Percentiles rank a stretch among this genome's conserved stretches.
Evolutionary conservation across 306 rosid species (phyloP).

Genomic region (Dryas drummondii): DNA sequence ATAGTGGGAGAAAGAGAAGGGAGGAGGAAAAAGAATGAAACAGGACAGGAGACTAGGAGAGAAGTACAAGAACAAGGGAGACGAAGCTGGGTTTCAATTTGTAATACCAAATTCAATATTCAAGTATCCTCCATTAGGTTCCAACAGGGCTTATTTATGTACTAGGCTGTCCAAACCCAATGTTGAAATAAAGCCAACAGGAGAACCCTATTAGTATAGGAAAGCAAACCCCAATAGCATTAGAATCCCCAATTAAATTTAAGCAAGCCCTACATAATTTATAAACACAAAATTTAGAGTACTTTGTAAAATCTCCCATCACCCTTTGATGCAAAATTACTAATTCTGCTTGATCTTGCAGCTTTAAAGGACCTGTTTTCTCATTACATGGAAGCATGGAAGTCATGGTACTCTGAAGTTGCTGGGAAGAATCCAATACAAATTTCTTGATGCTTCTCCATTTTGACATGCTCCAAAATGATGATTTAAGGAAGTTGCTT

Average conservation of each 20-base stretch:
- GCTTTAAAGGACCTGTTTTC: constrained; percentile 80
- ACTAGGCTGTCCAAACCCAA: neutral
- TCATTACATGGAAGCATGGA: constrained; percentile 92
- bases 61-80: neutral
- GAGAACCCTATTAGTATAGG: neutral
- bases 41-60: constrained; percentile 7
- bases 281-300: no score
- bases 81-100: neutral
- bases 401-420: constrained; percentile 78
- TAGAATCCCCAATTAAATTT: neutral
- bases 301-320: neutral
- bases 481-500: constrained; percentile 12
- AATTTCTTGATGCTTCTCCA: constrained; percentile 41
- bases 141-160: neutral
- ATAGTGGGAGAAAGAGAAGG: neutral
- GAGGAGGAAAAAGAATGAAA: constrained; percentile 5
- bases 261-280: neutral
- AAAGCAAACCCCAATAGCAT: neutral
- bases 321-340: neutral
- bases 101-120: neutral
- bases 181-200: neutral
- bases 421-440: constrained; percentile 55
- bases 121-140: constrained; percentile 3
- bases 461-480: neutral
- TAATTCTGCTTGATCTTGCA: constrained; percentile 34